phyloP scores from a whole-genome alignment of 108 stramenopile species.

The Parietichytrium sp. region DNA sequence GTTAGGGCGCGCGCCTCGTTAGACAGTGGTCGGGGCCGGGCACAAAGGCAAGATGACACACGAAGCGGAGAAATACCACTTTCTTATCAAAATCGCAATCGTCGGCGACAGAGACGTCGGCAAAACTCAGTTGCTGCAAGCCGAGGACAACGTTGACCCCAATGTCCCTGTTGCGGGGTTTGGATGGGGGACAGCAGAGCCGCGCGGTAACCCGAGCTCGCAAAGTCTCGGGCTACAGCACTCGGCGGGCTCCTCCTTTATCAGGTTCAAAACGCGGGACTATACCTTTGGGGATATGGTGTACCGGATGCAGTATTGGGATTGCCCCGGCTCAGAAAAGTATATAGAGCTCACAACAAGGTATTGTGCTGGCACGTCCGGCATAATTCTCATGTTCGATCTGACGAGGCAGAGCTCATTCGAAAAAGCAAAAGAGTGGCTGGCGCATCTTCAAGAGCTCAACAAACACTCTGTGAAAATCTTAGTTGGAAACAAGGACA shows the following conservation, averaged over 20 bases:
- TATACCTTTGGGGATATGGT: not conserved
- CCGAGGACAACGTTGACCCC: not conserved
- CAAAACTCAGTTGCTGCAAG: not conserved
- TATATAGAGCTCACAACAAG: not conserved
- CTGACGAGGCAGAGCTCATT: not conserved
- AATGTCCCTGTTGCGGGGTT: not conserved
- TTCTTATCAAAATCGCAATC: not conserved
- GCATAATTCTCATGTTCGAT: not conserved
- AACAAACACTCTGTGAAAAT: not conserved
- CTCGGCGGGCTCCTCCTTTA: not conserved
- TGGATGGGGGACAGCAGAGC: too few relatives aligned
- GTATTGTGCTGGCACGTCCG: not conserved
- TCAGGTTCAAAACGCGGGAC: constrained; percentile 11
- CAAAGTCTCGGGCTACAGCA: not conserved
- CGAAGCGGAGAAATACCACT: not conserved
- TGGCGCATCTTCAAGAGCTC: not conserved
- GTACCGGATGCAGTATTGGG: constrained; percentile 3
- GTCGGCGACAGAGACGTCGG: not conserved
- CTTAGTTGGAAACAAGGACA: not conserved
- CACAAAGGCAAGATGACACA: too few relatives aligned
- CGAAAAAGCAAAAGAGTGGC: not conserved
- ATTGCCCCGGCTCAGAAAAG: not conserved
- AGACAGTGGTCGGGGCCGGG: too few relatives aligned
- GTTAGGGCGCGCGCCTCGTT: too few relatives aligned
- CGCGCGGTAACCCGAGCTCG: too few relatives aligned